Evolutionary conservation across 768 basidiomycete genomes (phyloP).

Genomic region (Russula ochroleuca): DNA sequence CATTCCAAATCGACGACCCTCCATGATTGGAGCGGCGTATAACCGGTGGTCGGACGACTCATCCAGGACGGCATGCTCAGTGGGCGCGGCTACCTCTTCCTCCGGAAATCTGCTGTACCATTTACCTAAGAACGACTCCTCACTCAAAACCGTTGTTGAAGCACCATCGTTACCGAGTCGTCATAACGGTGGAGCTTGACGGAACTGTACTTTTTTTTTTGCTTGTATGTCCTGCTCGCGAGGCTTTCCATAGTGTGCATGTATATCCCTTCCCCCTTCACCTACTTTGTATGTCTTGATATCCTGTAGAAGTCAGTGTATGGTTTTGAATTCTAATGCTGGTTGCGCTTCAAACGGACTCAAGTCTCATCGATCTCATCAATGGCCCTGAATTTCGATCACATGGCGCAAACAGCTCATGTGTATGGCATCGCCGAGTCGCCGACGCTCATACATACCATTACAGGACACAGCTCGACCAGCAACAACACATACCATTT

Average conservation of each 20-base stretch:
- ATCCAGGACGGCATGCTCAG: background rate
- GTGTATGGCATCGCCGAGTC: background rate
- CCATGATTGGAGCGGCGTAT: background rate
- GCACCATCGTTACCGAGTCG: background rate
- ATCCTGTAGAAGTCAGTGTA: background rate
- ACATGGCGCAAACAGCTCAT: background rate
- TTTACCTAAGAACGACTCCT: background rate
- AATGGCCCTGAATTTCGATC: background rate
- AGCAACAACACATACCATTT: no score
- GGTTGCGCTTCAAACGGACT: background rate
- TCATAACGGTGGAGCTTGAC: background rate
- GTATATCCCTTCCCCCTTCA: background rate
- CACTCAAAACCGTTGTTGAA: background rate
- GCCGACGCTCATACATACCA: background rate
- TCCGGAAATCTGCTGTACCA: background rate
- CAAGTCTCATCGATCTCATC: background rate
- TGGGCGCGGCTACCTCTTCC: background rate
- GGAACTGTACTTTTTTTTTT: background rate
- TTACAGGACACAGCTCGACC: no score
- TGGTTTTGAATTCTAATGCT: background rate
- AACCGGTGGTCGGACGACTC: background rate
- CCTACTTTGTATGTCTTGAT: background rate
- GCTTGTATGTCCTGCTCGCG: background rate
- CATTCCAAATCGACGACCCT: background rate
- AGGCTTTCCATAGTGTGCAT: background rate